Evolutionary conservation across 257 asterid genomes (phyloP).

Genomic region (Plantago elongata): DNA sequence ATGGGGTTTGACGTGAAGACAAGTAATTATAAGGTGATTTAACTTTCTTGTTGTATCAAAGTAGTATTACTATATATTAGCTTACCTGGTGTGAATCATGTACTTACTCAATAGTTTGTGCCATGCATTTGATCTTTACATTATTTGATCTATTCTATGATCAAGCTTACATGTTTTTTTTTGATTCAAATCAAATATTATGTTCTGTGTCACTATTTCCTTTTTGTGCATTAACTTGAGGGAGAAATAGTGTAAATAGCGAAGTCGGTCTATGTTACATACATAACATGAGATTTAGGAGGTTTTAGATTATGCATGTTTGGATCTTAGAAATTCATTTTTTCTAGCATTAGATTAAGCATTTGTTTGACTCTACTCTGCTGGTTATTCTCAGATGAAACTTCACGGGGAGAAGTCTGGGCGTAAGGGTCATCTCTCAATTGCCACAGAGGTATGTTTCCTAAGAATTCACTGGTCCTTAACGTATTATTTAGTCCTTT

Average conservation of each 20-base stretch:
- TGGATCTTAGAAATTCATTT: too few species aligned
- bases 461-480: conserved; percentile 1
- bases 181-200: too few species aligned
- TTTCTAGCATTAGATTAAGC: too few species aligned
- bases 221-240: too few species aligned
- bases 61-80: background rate
- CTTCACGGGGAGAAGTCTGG: conserved; percentile 91
- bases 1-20: conserved; percentile 78
- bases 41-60: background rate
- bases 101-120: background rate
- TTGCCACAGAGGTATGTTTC: conserved; percentile 77
- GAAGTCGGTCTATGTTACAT: too few species aligned
- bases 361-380: conserved; percentile 2
- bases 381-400: conserved; percentile 55
- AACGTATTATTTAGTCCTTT: background rate
- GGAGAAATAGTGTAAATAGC: too few species aligned
- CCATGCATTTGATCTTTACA: too few species aligned
- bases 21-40: conserved; percentile 57
- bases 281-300: too few species aligned
- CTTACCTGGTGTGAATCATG: background rate
- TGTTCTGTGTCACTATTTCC: too few species aligned
- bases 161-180: too few species aligned
- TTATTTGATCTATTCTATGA: too few species aligned
- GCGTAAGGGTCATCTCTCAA: conserved; percentile 84
- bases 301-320: too few species aligned